phyloP scores from a whole-genome alignment of 345 rosid species.

The Brassica nigra region DNA sequence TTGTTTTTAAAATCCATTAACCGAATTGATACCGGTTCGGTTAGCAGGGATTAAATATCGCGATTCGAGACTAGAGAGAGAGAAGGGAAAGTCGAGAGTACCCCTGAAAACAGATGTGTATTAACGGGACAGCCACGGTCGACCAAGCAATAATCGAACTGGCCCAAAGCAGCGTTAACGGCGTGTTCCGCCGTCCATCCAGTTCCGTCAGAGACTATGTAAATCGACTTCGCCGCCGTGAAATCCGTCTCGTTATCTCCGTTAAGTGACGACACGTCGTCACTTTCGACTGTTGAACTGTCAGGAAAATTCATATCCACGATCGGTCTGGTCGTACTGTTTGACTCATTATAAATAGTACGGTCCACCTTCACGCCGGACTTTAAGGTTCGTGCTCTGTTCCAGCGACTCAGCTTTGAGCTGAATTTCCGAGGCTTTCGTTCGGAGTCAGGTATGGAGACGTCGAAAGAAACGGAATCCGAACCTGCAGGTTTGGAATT shows the following conservation, averaged over 20 bases:
- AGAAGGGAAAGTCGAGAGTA: slow-evolving; percentile 34
- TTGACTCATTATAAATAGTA: slow-evolving; percentile 28
- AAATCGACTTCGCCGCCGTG: slow-evolving; percentile 60
- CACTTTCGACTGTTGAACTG: slow-evolving; percentile 29
- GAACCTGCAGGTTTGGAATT: slow-evolving; percentile 28
- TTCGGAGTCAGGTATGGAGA: slow-evolving; percentile 41
- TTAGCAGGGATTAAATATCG: not conserved
- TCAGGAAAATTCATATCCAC: slow-evolving; percentile 11
- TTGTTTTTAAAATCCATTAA: not conserved
- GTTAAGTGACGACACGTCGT: slow-evolving; percentile 38
- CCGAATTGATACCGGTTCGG: slow-evolving; percentile 5
- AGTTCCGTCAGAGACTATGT: slow-evolving; percentile 91
- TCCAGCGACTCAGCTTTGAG: slow-evolving; percentile 82
- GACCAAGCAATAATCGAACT: slow-evolving; percentile 84
- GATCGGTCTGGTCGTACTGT: slow-evolving; percentile 14
- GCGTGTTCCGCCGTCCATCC: slow-evolving; percentile 96
- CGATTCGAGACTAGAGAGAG: not conserved
- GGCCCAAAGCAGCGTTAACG: slow-evolving; percentile 87
- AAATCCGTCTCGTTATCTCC: slow-evolving; percentile 42
- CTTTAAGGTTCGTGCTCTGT: slow-evolving; percentile 72
- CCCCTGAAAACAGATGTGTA: slow-evolving; percentile 94
- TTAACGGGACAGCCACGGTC: slow-evolving; percentile 89
- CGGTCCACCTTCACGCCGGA: slow-evolving; percentile 73
- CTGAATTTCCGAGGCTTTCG: slow-evolving; percentile 54
- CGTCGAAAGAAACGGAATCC: slow-evolving; percentile 25